These are phyloP conservation scores for Strigomonas oncopelti DNA, from an alignment of 208 protist genomes.

Conservation along the genomic window DNA sequence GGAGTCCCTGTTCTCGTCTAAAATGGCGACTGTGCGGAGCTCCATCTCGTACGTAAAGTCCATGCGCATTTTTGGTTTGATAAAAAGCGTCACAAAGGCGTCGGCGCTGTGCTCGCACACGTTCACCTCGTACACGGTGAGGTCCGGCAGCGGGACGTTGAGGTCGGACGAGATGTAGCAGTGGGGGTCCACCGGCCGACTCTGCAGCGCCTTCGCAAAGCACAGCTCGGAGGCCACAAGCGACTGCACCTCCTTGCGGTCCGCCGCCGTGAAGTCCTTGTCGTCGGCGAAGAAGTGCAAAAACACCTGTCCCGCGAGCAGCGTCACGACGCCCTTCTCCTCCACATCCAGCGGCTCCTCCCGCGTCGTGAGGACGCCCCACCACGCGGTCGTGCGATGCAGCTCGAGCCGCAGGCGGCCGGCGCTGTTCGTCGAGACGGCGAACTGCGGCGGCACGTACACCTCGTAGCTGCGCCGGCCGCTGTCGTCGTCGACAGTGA, in stretches of 20 bases:
- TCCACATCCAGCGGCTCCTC: background rate
- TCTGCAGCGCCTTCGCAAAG: background rate
- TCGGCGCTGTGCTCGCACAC: constrained; percentile 54
- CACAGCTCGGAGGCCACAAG: background rate
- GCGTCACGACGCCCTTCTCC: constrained; percentile 2
- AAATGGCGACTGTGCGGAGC: constrained; percentile 24
- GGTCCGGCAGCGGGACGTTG: constrained; percentile 35
- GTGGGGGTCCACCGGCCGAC: background rate
- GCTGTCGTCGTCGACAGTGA: background rate
- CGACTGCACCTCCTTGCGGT: background rate
- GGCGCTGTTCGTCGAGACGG: background rate
- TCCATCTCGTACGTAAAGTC: constrained; percentile 50
- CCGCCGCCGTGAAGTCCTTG: background rate
- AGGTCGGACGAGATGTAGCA: constrained; percentile 33
- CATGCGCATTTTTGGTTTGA: constrained; percentile 1
- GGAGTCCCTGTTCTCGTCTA: constrained; percentile 5
- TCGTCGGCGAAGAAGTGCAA: constrained; percentile 6
- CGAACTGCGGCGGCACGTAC: constrained; percentile 12
- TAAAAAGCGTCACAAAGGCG: constrained; percentile 41
- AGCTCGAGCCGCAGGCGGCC: background rate
- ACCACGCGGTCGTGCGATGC: constrained; percentile 3
- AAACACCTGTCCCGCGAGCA: constrained; percentile 4
- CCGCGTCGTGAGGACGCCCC: constrained; percentile 7
- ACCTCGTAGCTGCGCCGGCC: constrained; percentile 12
- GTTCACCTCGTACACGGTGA: constrained; percentile 27